Conservation (phyloP, 2,329 filamentous ascomycete genomes). For the Alternaria longipes region DNA sequence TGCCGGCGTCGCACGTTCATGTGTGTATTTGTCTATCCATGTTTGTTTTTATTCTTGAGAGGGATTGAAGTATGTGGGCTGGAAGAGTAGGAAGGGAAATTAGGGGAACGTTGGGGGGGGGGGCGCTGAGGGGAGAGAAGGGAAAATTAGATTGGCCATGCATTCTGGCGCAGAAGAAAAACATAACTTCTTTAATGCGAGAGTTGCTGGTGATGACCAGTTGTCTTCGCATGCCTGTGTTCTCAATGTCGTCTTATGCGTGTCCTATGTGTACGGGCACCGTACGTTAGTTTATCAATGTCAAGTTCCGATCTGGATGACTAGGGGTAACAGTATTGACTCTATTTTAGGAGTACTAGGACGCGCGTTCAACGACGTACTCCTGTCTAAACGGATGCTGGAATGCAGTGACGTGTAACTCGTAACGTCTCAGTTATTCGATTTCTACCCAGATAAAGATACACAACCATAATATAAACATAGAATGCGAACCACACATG, state of each 20-base stretch:
- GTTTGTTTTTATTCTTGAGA: not conserved
- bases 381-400: not conserved
- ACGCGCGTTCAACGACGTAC: not conserved
- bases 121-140: not conserved
- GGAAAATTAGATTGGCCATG: not conserved
- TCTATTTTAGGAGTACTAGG: not conserved
- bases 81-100: not conserved
- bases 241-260: not conserved
- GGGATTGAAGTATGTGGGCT: not conserved
- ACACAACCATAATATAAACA: not conserved
- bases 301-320: not conserved
- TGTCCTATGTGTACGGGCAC: not conserved
- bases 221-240: not conserved
- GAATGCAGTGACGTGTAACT: too few relatives aligned
- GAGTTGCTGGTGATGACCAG: not conserved
- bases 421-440: not conserved
- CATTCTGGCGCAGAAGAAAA: not conserved
- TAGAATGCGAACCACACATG: not conserved
- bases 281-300: not conserved
- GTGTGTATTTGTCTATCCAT: not conserved
- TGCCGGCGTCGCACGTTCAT: not conserved
- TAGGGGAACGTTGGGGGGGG: not conserved
- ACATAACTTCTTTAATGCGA: not conserved
- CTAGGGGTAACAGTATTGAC: not conserved
- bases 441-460: not conserved